A percentile compares a stretch with the other conserved stretches of the same genome.
phyloP scores from a whole-genome alignment of 306 rosid genomes.

The Oxytropis ochrocephala region DNA sequence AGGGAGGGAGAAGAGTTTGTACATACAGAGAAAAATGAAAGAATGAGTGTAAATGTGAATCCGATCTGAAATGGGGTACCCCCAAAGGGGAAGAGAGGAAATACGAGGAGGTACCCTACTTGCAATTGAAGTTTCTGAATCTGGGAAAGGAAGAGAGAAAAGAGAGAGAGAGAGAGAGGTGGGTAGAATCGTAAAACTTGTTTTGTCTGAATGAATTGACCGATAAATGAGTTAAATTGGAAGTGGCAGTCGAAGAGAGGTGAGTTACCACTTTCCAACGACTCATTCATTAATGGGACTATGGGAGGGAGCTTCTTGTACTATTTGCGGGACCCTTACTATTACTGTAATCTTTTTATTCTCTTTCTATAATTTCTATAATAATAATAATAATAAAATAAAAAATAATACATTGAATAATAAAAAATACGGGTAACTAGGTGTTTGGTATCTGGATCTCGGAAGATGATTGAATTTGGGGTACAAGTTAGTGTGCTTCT shows the following conservation, averaged over 20 bases:
- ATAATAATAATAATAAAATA: no score
- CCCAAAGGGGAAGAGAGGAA: not conserved
- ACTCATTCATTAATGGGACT: no score
- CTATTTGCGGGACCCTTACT: not conserved
- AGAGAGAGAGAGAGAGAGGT: not conserved
- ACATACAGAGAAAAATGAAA: not conserved
- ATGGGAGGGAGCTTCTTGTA: not conserved
- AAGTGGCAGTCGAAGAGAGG: not conserved
- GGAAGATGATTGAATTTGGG: no score
- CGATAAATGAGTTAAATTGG: not conserved
- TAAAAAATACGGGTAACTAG: no score
- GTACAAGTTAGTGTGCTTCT: no score
- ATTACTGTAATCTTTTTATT: no score
- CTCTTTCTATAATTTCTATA: no score
- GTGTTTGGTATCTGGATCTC: no score
- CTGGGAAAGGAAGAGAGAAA: not conserved
- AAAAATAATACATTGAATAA: no score
- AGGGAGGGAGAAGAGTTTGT: not conserved
- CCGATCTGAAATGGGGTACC: constrained; percentile 11
- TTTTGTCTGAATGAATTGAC: not conserved
- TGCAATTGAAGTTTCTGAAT: not conserved
- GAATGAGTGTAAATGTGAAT: constrained; percentile 11
- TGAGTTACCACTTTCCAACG: not conserved
- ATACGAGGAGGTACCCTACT: constrained; percentile 8
- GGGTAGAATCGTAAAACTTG: not conserved